Base-by-base conservation (phyloP, 257 asterid species). In the Penstemon newberryi region DNA sequence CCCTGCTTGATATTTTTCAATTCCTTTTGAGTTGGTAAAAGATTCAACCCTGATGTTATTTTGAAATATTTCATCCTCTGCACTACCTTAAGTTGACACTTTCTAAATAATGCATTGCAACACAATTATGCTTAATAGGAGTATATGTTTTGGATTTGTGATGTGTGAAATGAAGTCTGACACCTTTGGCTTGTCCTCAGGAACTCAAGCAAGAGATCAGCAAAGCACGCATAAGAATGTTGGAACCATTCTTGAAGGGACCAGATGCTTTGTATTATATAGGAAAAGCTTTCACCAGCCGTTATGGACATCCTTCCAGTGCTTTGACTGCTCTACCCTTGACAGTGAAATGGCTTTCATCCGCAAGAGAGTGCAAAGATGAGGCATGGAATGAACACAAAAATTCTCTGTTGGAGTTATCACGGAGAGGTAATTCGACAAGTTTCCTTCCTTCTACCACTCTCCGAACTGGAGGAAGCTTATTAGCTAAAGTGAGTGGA, bases 191-290 rank as follows among this genome's bases (percentile, higher is more conserved):
- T 49, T 49, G 8, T 53, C 38, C 36, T 25, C 84, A 86, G 92
- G 80, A 53, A 38, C 85, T 86, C 44, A 86, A 82, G 70, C 81
- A 84, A 68, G 92, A 86, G 50, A 75, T 84, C 19, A 82, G 92
- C 80, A 82, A 73, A 74, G 82, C 85, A 19, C 85, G 82, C 58
- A 84, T 86, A 64, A 81, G 70, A 57, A 75, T 86, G 73, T 79
- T 86, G 75, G 86, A 86, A 53, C 89, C 92, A 3, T 65, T 82
- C 57, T 67, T 86, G 58, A 86, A 80, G 74, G 92, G 92, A 18
- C 79, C 85, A 19, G 89, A 77, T 61, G 89, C 83, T 46, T 59
- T 83, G 38, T 79, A 77, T 63, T 86, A 75, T 78, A 74, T 86
- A 58, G 78, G 79, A 69, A 84, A 82, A 59, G 76, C 87, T 65